These are phyloP conservation scores for Blastobotrys mokoenaii DNA, from an alignment of 805 yeast genomes.

Conservation along the genomic window DNA sequence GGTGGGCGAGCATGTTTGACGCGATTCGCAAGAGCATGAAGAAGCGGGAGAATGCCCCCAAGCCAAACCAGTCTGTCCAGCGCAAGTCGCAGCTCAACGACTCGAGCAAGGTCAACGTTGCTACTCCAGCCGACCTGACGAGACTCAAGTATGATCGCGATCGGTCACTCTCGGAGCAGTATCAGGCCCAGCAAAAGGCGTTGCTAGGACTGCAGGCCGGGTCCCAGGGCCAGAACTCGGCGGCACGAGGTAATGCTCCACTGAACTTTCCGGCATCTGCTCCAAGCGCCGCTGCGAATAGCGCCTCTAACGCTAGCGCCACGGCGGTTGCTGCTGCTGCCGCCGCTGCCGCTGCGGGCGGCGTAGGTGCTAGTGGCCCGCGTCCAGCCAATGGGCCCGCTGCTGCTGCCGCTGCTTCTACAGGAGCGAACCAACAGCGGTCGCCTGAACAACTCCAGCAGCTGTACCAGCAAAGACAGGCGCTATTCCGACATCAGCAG, in stretches of 20 bases:
- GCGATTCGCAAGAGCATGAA: constrained; percentile 86
- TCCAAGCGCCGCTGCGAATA: too few species aligned
- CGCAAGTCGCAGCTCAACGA: constrained; percentile 28
- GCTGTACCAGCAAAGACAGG: constrained; percentile 14
- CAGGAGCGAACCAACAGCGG: not conserved
- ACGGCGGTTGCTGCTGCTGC: constrained; percentile 1
- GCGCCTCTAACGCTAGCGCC: too few species aligned
- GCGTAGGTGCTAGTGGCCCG: too few species aligned
- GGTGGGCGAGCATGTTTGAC: constrained; percentile 98
- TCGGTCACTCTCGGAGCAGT: constrained; percentile 63
- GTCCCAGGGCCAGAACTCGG: too few species aligned
- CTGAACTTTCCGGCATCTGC: too few species aligned
- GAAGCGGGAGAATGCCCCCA: constrained; percentile 72
- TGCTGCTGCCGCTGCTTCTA: too few species aligned
- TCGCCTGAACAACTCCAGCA: constrained; percentile 3
- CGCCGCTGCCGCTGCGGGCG: too few species aligned
- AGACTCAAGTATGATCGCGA: constrained; percentile 80
- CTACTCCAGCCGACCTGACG: constrained; percentile 79
- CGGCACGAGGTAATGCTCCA: too few species aligned
- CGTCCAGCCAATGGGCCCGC: not conserved
- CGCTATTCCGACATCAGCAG: constrained; percentile 23
- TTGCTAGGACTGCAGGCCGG: too few species aligned
- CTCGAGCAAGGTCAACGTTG: constrained; percentile 33
- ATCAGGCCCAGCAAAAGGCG: constrained; percentile 20
- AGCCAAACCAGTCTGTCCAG: constrained; percentile 40